Conservation (phyloP, 257 asterid genomes). For the Salvia splendens region DNA sequence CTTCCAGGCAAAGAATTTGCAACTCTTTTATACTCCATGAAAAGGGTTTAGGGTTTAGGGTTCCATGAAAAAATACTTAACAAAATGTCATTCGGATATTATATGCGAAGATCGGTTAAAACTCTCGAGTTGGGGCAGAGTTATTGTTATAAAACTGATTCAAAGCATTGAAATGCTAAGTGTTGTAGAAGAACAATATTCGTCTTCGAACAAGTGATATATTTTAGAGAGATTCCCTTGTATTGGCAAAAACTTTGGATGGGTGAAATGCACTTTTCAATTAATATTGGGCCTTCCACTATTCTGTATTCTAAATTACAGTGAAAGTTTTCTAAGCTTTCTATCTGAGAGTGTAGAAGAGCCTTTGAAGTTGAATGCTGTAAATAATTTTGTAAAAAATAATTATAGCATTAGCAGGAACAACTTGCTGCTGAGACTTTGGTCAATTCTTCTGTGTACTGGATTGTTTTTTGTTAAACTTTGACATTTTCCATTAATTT, state of each 20-base stretch:
- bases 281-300: neutral
- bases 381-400: neutral
- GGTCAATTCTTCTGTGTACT: neutral
- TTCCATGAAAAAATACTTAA: neutral
- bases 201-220: neutral
- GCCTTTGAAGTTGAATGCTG: neutral
- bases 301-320: neutral
- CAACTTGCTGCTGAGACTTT: neutral
- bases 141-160: neutral
- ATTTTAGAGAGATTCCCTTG: neutral
- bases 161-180: conserved; percentile 5
- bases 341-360: conserved; percentile 5
- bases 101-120: conserved; percentile 13
- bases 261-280: conserved; percentile 1
- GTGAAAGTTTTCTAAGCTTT: conserved; percentile 5
- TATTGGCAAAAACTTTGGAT: neutral
- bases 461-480: neutral
- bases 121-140: neutral
- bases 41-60: too few relatives aligned
- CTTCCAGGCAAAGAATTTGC: neutral
- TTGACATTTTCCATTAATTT: conserved; percentile 11
- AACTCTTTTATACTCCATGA: neutral
- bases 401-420: neutral
- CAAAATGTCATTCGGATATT: conserved; percentile 7
- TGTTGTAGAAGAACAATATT: neutral